Conservation (phyloP, 306 rosid genomes). For the Cyclanthera cordifolia region DNA sequence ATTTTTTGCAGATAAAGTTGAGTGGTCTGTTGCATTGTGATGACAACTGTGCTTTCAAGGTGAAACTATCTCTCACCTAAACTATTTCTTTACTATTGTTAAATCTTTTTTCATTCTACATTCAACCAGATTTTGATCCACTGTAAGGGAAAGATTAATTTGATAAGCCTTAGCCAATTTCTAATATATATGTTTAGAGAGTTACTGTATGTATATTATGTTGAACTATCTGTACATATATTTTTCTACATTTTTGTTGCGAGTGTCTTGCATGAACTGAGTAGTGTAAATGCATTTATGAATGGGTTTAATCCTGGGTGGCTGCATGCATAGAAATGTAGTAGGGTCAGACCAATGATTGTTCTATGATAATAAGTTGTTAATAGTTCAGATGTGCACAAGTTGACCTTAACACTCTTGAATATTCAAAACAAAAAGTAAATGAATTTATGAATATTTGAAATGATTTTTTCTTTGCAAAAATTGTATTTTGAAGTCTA, state of each 20-base stretch:
- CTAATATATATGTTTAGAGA: too few species aligned
- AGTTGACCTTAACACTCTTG: too few species aligned
- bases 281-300: not conserved
- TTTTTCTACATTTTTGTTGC: not conserved
- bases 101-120: not conserved
- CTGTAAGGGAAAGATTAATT: not conserved
- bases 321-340: too few species aligned
- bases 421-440: too few species aligned
- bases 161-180: not conserved
- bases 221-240: not conserved
- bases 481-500: not conserved
- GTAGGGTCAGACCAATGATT: too few species aligned
- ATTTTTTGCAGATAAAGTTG: slow-evolving; percentile 53
- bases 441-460: too few species aligned
- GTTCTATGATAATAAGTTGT: too few species aligned
- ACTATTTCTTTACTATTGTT: not conserved
- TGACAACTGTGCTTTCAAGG: slow-evolving; percentile 79
- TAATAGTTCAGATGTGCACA: too few species aligned
- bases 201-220: not conserved
- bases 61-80: slow-evolving; percentile 12
- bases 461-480: not conserved
- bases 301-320: too few species aligned
- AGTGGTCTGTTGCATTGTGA: slow-evolving; percentile 75
- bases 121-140: not conserved
- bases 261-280: not conserved